Conservation (phyloP, 2,329 filamentous ascomycete species). For the Phaeophleospora eucalypticola region DNA sequence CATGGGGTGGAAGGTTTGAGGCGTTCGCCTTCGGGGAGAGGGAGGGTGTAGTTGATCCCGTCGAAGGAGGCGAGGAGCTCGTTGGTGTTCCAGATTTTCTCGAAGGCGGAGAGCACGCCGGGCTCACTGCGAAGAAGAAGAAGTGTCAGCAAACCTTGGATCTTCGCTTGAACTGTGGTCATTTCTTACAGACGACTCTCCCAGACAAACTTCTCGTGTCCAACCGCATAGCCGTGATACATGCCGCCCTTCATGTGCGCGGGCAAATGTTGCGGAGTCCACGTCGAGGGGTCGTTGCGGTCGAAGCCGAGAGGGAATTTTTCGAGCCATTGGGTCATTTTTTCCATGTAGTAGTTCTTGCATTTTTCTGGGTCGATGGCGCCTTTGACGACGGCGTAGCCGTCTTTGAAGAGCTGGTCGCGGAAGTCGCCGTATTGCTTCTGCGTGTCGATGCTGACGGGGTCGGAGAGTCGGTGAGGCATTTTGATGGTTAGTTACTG, state of each 20-base stretch:
- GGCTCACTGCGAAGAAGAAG: constrained; percentile 7
- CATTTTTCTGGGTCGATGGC: constrained; percentile 9
- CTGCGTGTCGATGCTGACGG: constrained; percentile 5
- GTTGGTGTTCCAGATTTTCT: constrained; percentile 18
- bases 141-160: too few relatives aligned
- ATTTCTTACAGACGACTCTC: constrained; percentile 14
- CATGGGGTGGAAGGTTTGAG: constrained; percentile 7
- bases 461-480: constrained; percentile 12
- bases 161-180: too few relatives aligned
- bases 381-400: constrained; percentile 13
- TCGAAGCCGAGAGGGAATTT: constrained; percentile 14
- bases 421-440: constrained; percentile 15
- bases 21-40: constrained; percentile 8
- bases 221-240: constrained; percentile 18
- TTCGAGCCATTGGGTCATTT: constrained; percentile 17
- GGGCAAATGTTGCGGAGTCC: constrained; percentile 10
- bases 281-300: constrained; percentile 13
- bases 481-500: not conserved
- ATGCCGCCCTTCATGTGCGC: constrained; percentile 18
- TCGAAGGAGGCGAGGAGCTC: constrained; percentile 21
- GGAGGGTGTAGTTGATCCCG: constrained; percentile 18
- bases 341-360: constrained; percentile 11
- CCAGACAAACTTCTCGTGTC: constrained; percentile 24
- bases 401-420: constrained; percentile 13
- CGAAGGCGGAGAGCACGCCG: constrained; percentile 17